A percentile compares a stretch with the other conserved stretches of the same genome.
Conservation (phyloP, 1,284 basidiomycete genomes). For the Heterobasidion occidentale region DNA sequence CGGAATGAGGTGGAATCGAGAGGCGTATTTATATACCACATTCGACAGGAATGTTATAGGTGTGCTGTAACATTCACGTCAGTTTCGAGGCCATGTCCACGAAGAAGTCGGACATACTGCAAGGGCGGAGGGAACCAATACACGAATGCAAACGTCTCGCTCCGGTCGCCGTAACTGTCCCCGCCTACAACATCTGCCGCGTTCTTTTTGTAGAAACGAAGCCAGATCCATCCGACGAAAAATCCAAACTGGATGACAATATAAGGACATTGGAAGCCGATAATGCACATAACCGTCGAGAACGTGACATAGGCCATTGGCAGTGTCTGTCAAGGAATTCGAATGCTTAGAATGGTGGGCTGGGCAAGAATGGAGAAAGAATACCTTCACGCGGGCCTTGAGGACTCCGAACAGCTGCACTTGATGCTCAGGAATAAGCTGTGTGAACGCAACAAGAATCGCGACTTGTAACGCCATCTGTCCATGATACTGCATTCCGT, state of each 20-base stretch:
- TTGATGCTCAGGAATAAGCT: conserved; percentile 96
- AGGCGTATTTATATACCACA: conserved; percentile 61
- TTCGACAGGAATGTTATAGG: conserved; percentile 67
- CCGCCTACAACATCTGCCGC: conserved; percentile 49
- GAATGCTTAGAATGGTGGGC: not conserved
- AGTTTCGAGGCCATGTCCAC: conserved; percentile 16
- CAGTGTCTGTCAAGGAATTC: conserved; percentile 53
- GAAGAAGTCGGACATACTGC: conserved; percentile 56
- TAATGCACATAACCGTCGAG: conserved; percentile 81
- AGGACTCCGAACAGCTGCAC: conserved; percentile 86
- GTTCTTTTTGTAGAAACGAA: conserved; percentile 94
- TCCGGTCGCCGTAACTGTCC: conserved; percentile 79
- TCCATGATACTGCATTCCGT: conserved; percentile 86
- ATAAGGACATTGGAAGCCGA: conserved; percentile 90
- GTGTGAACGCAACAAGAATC: conserved; percentile 92
- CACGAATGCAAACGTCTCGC: conserved; percentile 94
- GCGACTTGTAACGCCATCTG: conserved; percentile 89
- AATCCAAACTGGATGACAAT: conserved; percentile 98
- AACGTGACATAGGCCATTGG: conserved; percentile 93
- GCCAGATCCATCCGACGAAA: conserved; percentile 92
- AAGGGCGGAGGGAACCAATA: conserved; percentile 95
- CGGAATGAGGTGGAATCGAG: conserved; percentile 77
- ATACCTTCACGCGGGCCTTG: conserved; percentile 85
- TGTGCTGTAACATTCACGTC: conserved; percentile 28
- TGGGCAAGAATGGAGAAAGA: conserved; percentile 2